These are phyloP conservation scores for Amanita thiersii DNA, from an alignment of 768 basidiomycete species.

Conservation along the genomic window DNA sequence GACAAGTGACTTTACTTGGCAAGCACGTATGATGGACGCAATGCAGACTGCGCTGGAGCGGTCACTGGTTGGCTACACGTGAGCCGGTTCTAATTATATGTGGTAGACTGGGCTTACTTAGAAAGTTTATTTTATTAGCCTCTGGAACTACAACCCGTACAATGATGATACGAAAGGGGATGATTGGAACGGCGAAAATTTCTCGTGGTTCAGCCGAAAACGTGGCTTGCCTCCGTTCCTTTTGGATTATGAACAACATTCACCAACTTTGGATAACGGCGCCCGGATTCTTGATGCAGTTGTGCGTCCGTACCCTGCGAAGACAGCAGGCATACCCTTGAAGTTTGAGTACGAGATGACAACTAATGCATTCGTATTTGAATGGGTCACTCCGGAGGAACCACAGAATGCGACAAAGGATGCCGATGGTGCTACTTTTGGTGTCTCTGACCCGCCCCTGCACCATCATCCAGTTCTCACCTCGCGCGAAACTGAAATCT, in stretches of 20 bases:
- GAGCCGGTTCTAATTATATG: constrained; percentile 22
- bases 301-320: constrained; percentile 88
- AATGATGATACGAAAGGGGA: constrained; percentile 79
- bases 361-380: constrained; percentile 54
- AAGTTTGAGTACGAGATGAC: constrained; percentile 72
- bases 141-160: constrained; percentile 93
- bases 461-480: constrained; percentile 28
- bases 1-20: constrained; percentile 73
- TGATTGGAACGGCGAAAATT: constrained; percentile 95
- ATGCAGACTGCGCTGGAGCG: constrained; percentile 78
- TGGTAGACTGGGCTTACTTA: no score
- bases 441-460: constrained; percentile 29
- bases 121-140: constrained; percentile 31
- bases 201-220: constrained; percentile 80
- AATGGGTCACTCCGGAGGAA: constrained; percentile 44
- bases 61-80: constrained; percentile 80
- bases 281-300: constrained; percentile 68
- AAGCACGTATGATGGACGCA: constrained; percentile 91
- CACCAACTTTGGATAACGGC: constrained; percentile 75
- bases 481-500: constrained; percentile 77
- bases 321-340: constrained; percentile 79
- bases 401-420: constrained; percentile 8
- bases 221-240: constrained; percentile 49
- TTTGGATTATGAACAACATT: constrained; percentile 50
- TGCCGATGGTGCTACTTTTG: constrained; percentile 8